These are phyloP conservation scores for Gossypium longicalyx DNA, from an alignment of 345 rosid genomes.

Conservation along the genomic window DNA sequence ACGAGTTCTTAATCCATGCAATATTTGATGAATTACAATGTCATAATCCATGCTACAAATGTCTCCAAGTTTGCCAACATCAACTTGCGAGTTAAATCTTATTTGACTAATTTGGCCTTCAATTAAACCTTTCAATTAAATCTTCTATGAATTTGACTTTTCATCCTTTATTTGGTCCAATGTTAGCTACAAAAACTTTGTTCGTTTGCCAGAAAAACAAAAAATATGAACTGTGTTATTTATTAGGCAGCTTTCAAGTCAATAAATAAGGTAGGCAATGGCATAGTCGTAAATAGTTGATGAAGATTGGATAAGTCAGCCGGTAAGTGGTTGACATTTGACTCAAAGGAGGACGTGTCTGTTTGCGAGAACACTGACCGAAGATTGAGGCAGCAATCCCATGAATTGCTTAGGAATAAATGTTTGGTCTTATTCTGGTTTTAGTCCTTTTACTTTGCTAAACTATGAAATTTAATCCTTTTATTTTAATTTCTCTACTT, in stretches of 20 bases:
- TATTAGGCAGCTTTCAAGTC: background rate
- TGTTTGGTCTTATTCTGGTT: background rate
- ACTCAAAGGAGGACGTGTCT: background rate
- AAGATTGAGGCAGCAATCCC: slow-evolving; percentile 19
- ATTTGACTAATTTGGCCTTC: background rate
- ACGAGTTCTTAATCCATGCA: background rate
- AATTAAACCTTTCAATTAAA: background rate
- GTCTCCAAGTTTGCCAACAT: slow-evolving; percentile 8
- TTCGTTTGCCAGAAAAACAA: background rate
- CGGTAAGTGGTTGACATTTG: background rate
- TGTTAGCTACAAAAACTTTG: background rate
- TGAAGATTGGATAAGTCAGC: background rate
- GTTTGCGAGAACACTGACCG: background rate
- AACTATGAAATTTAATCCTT: background rate
- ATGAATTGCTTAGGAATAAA: background rate
- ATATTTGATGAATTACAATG: background rate
- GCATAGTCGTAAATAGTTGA: background rate
- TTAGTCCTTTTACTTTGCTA: background rate
- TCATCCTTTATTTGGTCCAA: background rate
- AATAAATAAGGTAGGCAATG: background rate
- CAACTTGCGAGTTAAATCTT: background rate
- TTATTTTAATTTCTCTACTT: background rate
- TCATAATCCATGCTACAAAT: background rate
- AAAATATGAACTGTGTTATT: background rate
- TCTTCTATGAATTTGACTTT: background rate